These are phyloP conservation scores for Solanum hybrid DNA, from an alignment of 305 asterid genomes.

Conservation along the genomic window DNA sequence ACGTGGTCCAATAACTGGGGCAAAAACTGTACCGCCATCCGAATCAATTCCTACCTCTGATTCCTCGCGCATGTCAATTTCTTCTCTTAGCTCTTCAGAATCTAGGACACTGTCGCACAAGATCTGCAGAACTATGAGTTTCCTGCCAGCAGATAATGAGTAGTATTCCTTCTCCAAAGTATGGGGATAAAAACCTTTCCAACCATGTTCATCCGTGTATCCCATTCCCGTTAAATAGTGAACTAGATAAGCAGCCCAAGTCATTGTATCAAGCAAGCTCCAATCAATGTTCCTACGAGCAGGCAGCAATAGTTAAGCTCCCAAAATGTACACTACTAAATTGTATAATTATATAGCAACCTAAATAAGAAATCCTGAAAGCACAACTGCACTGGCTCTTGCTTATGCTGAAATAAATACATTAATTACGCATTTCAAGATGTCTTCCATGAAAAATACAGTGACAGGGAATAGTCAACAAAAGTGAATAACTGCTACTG, in stretches of 20 bases:
- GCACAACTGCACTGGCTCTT: not conserved
- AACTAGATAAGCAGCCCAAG: conserved; percentile 82
- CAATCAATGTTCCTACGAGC: conserved; percentile 68
- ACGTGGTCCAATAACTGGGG: conserved; percentile 35
- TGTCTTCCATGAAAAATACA: not conserved
- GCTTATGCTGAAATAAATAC: not conserved
- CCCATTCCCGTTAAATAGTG: conserved; percentile 64
- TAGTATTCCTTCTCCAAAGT: conserved; percentile 69
- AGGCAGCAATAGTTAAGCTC: not conserved
- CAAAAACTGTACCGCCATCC: conserved; percentile 35
- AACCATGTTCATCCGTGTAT: conserved; percentile 44
- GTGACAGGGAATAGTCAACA: not conserved
- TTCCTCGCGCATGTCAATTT: conserved; percentile 65
- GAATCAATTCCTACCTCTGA: conserved; percentile 62
- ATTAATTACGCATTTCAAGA: not conserved
- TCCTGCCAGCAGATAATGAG: conserved; percentile 64
- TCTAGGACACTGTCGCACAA: conserved; percentile 76
- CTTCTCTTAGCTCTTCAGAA: conserved; percentile 73
- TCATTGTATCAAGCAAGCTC: conserved; percentile 84
- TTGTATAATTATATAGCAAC: not conserved
- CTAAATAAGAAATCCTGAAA: not conserved
- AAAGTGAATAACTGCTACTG: not conserved
- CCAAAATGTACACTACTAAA: not conserved
- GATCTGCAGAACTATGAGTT: conserved; percentile 64
- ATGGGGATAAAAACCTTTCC: conserved; percentile 64